Evolutionary conservation across 2,329 filamentous ascomycete species (phyloP).

Genomic region (Corinectria fuckeliana): DNA sequence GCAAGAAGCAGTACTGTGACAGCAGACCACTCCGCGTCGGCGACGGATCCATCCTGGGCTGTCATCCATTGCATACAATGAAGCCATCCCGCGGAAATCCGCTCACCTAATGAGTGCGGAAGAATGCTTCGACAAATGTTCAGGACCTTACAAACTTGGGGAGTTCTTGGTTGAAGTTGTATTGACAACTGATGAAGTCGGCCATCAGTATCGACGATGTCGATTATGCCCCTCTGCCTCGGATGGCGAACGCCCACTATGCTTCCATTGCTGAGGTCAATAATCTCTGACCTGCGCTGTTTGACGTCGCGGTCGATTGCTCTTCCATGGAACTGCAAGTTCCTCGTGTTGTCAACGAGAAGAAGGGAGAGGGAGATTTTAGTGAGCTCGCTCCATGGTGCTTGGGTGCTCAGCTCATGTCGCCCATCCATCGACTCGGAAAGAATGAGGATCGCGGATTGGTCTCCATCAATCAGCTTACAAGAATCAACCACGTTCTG

Average conservation of each 20-base stretch:
- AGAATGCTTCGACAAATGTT: conserved; percentile 69
- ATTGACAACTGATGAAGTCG: conserved; percentile 71
- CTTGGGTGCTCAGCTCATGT: conserved; percentile 73
- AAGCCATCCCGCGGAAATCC: conserved; percentile 74
- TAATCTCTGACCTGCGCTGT: conserved; percentile 52
- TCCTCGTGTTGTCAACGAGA: conserved; percentile 64
- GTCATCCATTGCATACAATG: conserved; percentile 74
- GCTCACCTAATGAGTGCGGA: conserved; percentile 64
- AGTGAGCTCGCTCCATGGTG: conserved; percentile 76
- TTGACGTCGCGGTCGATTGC: conserved; percentile 59
- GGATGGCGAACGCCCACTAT: conserved; percentile 64
- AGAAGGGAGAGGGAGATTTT: conserved; percentile 69
- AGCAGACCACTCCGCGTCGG: conserved; percentile 73
- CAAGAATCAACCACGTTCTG: conserved; percentile 76
- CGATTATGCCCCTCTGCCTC: conserved; percentile 66
- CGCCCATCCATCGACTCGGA: conserved; percentile 69
- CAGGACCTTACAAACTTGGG: conserved; percentile 67
- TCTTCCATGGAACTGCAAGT: conserved; percentile 62
- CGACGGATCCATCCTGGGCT: conserved; percentile 51
- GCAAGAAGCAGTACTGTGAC: conserved; percentile 68
- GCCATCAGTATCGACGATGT: conserved; percentile 68
- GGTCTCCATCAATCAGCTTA: conserved; percentile 69
- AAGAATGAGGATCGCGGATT: conserved; percentile 73
- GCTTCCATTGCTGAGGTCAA: conserved; percentile 54
- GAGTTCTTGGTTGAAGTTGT: conserved; percentile 68